phyloP scores from a whole-genome alignment of 140 eudicot species.

The Anethum foeniculum region DNA sequence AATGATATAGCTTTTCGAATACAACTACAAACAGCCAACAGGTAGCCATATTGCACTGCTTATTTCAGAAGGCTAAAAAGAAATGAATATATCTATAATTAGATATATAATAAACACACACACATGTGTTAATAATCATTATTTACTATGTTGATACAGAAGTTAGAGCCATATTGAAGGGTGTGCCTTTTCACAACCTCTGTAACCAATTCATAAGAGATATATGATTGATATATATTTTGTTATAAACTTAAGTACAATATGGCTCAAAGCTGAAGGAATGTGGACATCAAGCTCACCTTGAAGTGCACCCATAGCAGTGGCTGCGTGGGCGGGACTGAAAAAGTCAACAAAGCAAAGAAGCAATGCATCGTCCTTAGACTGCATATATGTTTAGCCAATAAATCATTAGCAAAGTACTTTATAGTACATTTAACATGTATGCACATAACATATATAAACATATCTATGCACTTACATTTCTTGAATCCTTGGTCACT shows the following conservation, averaged over 20 bases:
- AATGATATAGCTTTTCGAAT: background rate
- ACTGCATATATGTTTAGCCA: conserved; percentile 30
- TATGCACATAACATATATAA: background rate
- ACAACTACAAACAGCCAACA: background rate
- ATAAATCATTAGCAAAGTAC: background rate
- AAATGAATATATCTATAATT: background rate
- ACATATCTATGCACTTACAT: conserved; percentile 34
- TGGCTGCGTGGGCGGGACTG: conserved; percentile 90
- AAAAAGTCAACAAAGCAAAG: conserved; percentile 87
- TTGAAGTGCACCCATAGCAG: conserved; percentile 86
- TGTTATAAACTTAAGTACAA: background rate
- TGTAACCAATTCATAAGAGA: conserved; percentile 3
- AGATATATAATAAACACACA: background rate
- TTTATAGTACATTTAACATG: background rate
- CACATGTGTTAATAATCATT: background rate
- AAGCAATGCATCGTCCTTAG: conserved; percentile 62
- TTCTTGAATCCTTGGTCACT: conserved; percentile 70
- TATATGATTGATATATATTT: conserved; percentile 2
- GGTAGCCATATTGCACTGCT: no score
- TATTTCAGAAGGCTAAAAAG: background rate
- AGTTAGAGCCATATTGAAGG: background rate
- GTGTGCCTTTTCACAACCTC: background rate
- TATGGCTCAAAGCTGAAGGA: background rate
- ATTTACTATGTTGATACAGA: background rate
- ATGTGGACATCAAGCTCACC: conserved; percentile 32